These are phyloP conservation scores for Scenedesmus sp. DNA, from an alignment of 163 green algal species.

Conservation along the genomic window DNA sequence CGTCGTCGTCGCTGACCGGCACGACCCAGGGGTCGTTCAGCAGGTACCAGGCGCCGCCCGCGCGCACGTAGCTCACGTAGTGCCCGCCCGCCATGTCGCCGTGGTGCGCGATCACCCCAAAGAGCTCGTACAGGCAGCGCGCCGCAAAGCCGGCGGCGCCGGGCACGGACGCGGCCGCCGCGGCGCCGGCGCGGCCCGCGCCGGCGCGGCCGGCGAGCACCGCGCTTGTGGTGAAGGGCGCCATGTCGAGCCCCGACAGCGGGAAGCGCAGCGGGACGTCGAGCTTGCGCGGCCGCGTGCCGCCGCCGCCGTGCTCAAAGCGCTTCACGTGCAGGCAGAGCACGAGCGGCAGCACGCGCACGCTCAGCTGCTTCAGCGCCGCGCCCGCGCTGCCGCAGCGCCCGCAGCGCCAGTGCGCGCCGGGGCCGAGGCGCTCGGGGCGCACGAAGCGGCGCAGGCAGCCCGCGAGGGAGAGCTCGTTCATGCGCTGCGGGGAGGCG, in stretches of 20 bases:
- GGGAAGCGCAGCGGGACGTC: slow-evolving; percentile 82
- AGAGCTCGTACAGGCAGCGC: slow-evolving; percentile 80
- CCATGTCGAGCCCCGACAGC: slow-evolving; percentile 78
- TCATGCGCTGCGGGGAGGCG: slow-evolving; percentile 20
- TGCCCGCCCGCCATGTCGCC: slow-evolving; percentile 91
- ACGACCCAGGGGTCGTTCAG: slow-evolving; percentile 89
- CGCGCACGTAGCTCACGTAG: slow-evolving; percentile 86
- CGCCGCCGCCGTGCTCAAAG: slow-evolving; percentile 78
- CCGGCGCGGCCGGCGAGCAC: slow-evolving; percentile 54
- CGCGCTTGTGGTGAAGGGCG: slow-evolving; percentile 74
- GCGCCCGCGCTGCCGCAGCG: slow-evolving; percentile 9
- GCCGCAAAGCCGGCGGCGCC: not conserved
- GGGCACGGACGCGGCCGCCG: not conserved
- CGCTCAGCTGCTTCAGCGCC: slow-evolving; percentile 87
- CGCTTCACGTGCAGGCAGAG: slow-evolving; percentile 93
- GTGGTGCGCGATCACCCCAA: slow-evolving; percentile 88
- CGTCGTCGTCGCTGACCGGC: slow-evolving; percentile 68
- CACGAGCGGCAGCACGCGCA: slow-evolving; percentile 82
- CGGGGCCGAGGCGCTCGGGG: slow-evolving; percentile 65
- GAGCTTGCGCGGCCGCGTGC: slow-evolving; percentile 68
- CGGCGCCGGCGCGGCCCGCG: not conserved
- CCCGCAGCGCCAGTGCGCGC: slow-evolving; percentile 54
- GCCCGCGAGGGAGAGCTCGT: slow-evolving; percentile 64
- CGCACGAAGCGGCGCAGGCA: slow-evolving; percentile 83
- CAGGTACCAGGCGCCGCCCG: slow-evolving; percentile 77